Evolutionary conservation across 306 rosid species (phyloP), one percentile per base, ranked within the genome.

Genomic region (Astragalus glycyphyllos): DNA sequence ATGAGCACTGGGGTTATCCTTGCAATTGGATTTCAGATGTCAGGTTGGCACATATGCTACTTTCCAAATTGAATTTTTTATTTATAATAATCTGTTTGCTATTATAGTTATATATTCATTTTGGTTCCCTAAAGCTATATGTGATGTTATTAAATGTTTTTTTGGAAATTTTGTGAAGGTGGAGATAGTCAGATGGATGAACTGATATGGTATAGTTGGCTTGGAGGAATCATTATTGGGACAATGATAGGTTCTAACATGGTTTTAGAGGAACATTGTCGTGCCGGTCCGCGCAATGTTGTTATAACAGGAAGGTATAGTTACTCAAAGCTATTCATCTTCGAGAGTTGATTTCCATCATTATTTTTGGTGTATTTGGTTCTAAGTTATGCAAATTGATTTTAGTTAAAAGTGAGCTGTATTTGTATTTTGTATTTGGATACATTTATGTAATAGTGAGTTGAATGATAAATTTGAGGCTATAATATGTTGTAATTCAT

Each of bases 1-100:
- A 89, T 87, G 98, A 90, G 98, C 88, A 94, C 95, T 2, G 98
- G 98, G 71, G 96, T 86, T 44, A 74, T 90, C 68, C 91, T 94
- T 65, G 86, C 82, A 60, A 80, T 89, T 74, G 98, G 97, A 47
- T 89, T 89, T 87, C 93, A 84, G 78, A 79, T 90, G 85, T 90
- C 98, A 80, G 97, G 98, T 94, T 79, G 76, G 87, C 40, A 31
- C 16, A 57, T 44, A 16, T 77, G 63, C 72, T 65, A 63, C 57
- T 69, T 65, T 44, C 35, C 49, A 11, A 61, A 11, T 13, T 49
- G 10, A 57, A 15, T 3, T 1, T 62, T 56, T 61, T 29, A n/a
- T 26, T 16, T 40, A 11, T 67, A 44, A 7, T 32, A 69, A 65
- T 67, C 4, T 26, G 17, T 11, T 66, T 67, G 15, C 13, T 11